These are phyloP conservation scores for Tubosaeta brunneosetosa DNA, from an alignment of 768 basidiomycete species.

Conservation along the genomic window DNA sequence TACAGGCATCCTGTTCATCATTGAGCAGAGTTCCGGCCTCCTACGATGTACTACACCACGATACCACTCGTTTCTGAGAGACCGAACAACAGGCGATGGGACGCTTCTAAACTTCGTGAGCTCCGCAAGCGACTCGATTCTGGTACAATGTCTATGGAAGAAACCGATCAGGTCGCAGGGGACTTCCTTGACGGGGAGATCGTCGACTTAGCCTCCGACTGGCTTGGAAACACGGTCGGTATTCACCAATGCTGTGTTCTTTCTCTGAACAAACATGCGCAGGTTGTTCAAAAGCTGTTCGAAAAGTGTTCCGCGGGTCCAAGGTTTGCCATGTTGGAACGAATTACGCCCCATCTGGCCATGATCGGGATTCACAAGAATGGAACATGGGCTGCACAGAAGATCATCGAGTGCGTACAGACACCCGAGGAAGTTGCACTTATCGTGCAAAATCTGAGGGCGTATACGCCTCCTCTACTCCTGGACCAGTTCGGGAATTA, in stretches of 20 bases:
- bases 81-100: conserved; percentile 83
- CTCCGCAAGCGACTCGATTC: conserved; percentile 91
- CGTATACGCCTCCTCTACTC: conserved; percentile 90
- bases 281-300: conserved; percentile 97
- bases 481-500: conserved; percentile 94
- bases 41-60: conserved; percentile 93
- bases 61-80: conserved; percentile 89
- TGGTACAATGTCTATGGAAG: conserved; percentile 76
- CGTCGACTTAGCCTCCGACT: conserved; percentile 93
- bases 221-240: conserved; percentile 86
- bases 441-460: conserved; percentile 80
- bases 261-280: conserved; percentile 6
- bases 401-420: conserved; percentile 94
- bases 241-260: not conserved
- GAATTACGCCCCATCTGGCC: conserved; percentile 88
- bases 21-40: conserved; percentile 76
- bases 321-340: conserved; percentile 87
- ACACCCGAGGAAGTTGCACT: conserved; percentile 81
- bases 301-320: conserved; percentile 78
- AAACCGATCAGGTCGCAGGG: conserved; percentile 84
- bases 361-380: conserved; percentile 99
- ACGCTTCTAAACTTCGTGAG: conserved; percentile 90
- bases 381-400: conserved; percentile 99
- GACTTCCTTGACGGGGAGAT: conserved; percentile 94
- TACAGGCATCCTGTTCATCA: conserved; percentile 8